phyloP scores from a whole-genome alignment of 2,329 filamentous ascomycete genomes.

The Chaetomiaceae sp. region DNA sequence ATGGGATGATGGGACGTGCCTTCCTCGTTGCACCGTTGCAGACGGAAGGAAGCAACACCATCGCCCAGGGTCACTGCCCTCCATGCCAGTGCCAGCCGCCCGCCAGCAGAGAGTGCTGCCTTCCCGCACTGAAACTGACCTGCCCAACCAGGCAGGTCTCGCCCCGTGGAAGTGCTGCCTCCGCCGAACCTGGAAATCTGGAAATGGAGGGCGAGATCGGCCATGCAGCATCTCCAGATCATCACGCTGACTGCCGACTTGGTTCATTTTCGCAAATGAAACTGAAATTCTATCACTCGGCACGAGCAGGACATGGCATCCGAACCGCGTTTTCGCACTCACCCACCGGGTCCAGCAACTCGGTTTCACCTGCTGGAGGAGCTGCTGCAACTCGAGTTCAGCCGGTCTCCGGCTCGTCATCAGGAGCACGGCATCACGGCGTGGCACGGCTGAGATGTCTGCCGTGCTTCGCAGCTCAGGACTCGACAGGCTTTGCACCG shows the following conservation, averaged over 20 bases:
- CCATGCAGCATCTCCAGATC: slow-evolving; percentile 1
- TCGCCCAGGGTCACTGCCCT: too few species aligned
- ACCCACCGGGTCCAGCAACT: slow-evolving; percentile 27
- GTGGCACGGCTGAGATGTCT: neutral
- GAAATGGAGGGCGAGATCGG: slow-evolving; percentile 3
- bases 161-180: slow-evolving; percentile 14
- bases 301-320: neutral
- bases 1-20: slow-evolving; percentile 1
- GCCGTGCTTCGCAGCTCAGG: too few species aligned
- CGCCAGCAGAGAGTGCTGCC: neutral
- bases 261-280: neutral
- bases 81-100: neutral
- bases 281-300: neutral
- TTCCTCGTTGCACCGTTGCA: slow-evolving; percentile 3
- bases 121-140: neutral
- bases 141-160: slow-evolving; percentile 13
- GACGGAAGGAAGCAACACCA: neutral
- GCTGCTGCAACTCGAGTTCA: slow-evolving; percentile 21
- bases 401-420: slow-evolving; percentile 17
- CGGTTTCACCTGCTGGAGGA: slow-evolving; percentile 27
- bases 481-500: too few species aligned
- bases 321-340: slow-evolving; percentile 13
- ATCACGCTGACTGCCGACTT: neutral
- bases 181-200: slow-evolving; percentile 6
- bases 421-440: neutral